A percentile compares a stretch with the other conserved stretches of the same genome.
Conservation (phyloP, 208 protist genomes). For the Leishmania aethiopica region DNA sequence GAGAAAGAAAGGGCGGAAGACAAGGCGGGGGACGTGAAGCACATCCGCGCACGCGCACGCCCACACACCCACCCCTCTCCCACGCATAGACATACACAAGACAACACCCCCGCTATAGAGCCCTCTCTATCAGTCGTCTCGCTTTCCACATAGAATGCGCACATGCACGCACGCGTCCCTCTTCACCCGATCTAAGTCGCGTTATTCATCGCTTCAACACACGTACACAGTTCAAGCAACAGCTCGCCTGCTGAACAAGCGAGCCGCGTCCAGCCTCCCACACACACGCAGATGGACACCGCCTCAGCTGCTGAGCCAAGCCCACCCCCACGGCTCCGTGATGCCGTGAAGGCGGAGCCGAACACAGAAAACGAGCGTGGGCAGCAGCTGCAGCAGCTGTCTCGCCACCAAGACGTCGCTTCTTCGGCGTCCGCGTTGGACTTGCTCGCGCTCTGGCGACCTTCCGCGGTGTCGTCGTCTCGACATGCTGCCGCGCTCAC, state of each 20-base stretch:
- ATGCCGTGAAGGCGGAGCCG: constrained; percentile 10
- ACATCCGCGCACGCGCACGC: background rate
- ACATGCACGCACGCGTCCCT: background rate
- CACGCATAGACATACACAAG: background rate
- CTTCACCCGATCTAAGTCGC: background rate
- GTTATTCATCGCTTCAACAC: background rate
- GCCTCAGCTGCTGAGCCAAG: background rate
- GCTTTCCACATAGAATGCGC: background rate
- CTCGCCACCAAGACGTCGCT: constrained; percentile 5
- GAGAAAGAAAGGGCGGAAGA: background rate
- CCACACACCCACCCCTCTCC: no score
- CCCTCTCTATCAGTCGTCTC: background rate
- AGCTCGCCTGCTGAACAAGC: background rate
- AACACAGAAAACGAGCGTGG: background rate
- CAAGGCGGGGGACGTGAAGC: background rate
- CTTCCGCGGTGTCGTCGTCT: background rate
- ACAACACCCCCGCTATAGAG: background rate
- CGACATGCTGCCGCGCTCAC: background rate
- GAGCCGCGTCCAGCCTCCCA: background rate
- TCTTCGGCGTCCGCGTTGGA: constrained; percentile 8
- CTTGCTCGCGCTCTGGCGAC: constrained; percentile 27
- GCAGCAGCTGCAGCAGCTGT: background rate
- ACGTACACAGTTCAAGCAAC: background rate
- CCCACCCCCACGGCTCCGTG: background rate
- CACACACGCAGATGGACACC: background rate